These are phyloP conservation scores for Wickerhamiella occidentalis DNA, from an alignment of 805 yeast species.

Conservation along the genomic window DNA sequence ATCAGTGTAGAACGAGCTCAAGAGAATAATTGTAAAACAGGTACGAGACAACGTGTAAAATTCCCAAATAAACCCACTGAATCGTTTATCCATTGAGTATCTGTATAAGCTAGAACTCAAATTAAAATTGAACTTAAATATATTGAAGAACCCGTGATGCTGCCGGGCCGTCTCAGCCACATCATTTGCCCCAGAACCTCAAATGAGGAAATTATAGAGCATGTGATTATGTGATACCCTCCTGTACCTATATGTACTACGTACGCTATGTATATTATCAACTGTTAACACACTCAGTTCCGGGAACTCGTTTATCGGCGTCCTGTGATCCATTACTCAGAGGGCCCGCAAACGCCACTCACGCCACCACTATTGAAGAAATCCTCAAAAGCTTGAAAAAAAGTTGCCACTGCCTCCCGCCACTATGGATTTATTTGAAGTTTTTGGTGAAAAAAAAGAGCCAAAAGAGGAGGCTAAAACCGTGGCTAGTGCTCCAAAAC, in stretches of 20 bases:
- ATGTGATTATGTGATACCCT: too few species aligned
- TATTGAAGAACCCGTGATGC: neutral
- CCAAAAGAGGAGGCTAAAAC: slow-evolving; percentile 12
- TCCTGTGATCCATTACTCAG: too few species aligned
- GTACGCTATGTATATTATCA: too few species aligned
- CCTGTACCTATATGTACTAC: too few species aligned
- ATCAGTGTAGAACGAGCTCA: neutral
- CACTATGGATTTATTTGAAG: slow-evolving; percentile 22
- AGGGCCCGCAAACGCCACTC: too few species aligned
- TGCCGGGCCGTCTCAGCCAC: neutral
- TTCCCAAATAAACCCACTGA: neutral
- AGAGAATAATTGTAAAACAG: too few species aligned
- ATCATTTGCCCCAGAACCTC: too few species aligned
- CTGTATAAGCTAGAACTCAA: neutral
- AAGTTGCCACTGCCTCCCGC: neutral
- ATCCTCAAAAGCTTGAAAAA: neutral
- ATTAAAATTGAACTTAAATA: neutral
- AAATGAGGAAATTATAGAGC: too few species aligned
- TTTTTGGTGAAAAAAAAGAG: slow-evolving; percentile 18
- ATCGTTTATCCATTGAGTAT: neutral
- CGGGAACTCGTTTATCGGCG: too few species aligned
- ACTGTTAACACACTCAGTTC: too few species aligned
- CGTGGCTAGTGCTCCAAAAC: neutral
- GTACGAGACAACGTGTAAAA: too few species aligned
- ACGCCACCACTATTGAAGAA: too few species aligned